Evolutionary conservation across 2,329 filamentous ascomycete species (phyloP), one percentile per base, ranked within the genome.

Genomic region (Pseudogymnoascus sp.): DNA sequence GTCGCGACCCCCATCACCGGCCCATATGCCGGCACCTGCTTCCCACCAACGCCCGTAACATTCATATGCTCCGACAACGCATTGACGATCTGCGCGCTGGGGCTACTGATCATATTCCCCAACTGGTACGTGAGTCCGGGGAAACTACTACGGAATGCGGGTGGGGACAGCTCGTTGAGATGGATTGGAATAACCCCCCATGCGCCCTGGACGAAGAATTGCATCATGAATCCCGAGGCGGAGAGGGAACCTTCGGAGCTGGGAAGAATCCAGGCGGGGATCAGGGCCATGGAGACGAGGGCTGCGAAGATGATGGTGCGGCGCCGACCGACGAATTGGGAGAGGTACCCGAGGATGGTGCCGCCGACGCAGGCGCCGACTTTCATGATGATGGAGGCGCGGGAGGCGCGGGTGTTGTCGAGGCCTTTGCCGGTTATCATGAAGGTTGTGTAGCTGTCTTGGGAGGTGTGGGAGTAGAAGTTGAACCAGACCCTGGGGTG

Each of bases 341-440:
- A 86, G 62, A 77, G 77, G 76, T 86, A 90, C 5, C 87, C 87
- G 25, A 88, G 79, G 0, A 83, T 70, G 2, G 83, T 84, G 29
- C 87, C 87, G 18, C 87, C 87, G 0, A 79, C 72, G 75, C 89
- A 83, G 27, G 87, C 87, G 5, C 87, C 87, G 0, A 88, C 84
- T 75, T 92, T 92, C 86, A 90, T 91, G 63, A 92, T 74, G 67
- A 92, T 92, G n/a, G 84, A 87, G 13, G 88, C 88, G n/a, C 87
- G 84, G 6, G 82, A 87, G 4, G 88, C 87, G 0, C 79, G 80
- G 1, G 77, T 70, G 68, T 89, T 87, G 61, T 79, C 69, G 63
- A 92, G 79, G 65, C 86, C 84, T 74, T 92, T 92, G 68, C 90
- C 81, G 4, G 80, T 81, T 39, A 87, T 78, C 86, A 92, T 88